Evolutionary conservation across 495 filamentous ascomycete genomes (phyloP).

Genomic region (Viridothelium virens): DNA sequence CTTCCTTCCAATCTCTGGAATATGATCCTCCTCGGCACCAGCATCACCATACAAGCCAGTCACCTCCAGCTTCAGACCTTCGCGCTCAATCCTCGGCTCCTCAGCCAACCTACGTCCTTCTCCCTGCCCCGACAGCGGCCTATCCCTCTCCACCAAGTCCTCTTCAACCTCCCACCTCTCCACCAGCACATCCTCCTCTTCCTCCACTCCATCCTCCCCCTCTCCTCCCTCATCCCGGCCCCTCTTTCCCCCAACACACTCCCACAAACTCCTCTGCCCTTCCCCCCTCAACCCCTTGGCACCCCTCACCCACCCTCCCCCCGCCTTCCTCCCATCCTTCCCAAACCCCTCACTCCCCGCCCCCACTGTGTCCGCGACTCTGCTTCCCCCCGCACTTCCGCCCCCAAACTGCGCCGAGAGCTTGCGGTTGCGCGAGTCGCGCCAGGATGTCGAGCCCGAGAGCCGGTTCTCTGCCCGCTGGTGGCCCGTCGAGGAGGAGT

Average conservation of each 20-base stretch:
- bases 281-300: constrained; percentile 39
- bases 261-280: constrained; percentile 37
- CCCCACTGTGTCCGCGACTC: constrained; percentile 53
- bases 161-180: constrained; percentile 26
- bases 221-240: constrained; percentile 28
- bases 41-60: background rate
- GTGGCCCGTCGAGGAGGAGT: constrained; percentile 71
- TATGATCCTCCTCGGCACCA: background rate
- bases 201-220: constrained; percentile 27
- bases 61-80: constrained; percentile 16
- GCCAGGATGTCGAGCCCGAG: constrained; percentile 58
- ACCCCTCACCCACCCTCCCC: constrained; percentile 39
- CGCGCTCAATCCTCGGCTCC: constrained; percentile 1
- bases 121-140: constrained; percentile 13
- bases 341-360: constrained; percentile 38
- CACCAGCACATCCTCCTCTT: constrained; percentile 30
- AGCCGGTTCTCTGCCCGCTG: constrained; percentile 61
- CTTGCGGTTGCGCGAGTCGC: constrained; percentile 57
- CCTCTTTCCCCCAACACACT: constrained; percentile 31
- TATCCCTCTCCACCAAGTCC: constrained; percentile 31
- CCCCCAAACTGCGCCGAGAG: constrained; percentile 58
- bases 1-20: background rate
- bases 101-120: constrained; percentile 12
- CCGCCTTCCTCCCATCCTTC: constrained; percentile 38
- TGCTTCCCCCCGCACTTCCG: constrained; percentile 39